A percentile compares a stretch with the other conserved stretches of the same genome.
phyloP scores from a whole-genome alignment of 768 basidiomycete genomes.

The Pulveroboletus sp. region DNA sequence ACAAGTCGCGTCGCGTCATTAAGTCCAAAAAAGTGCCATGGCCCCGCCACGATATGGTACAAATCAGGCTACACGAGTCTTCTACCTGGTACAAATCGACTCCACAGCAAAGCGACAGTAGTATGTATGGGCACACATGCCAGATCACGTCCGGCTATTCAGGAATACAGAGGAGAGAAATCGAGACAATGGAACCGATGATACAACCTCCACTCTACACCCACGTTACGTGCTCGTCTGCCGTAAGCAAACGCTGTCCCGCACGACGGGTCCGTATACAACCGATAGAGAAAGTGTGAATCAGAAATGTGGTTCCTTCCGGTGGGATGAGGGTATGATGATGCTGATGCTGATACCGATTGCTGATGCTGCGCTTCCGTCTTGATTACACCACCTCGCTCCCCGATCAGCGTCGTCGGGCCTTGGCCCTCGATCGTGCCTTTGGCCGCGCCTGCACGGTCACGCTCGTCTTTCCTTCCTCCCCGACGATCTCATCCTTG shows the following conservation, averaged over 20 bases:
- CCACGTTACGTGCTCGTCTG: slow-evolving; percentile 6
- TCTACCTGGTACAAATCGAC: slow-evolving; percentile 20
- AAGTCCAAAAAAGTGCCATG: background rate
- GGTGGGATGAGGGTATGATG: slow-evolving; percentile 22
- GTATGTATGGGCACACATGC: slow-evolving; percentile 7
- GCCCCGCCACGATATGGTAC: slow-evolving; percentile 19
- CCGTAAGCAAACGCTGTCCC: slow-evolving; percentile 3
- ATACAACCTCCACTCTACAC: slow-evolving; percentile 20
- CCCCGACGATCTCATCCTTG: slow-evolving; percentile 8
- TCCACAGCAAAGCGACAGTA: slow-evolving; percentile 21
- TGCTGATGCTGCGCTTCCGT: slow-evolving; percentile 16
- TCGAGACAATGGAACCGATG: slow-evolving; percentile 2
- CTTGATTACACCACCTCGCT: slow-evolving; percentile 5
- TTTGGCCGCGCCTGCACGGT: slow-evolving; percentile 29
- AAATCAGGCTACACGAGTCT: slow-evolving; percentile 15
- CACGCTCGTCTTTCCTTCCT: slow-evolving; percentile 16
- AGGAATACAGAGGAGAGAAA: slow-evolving; percentile 17
- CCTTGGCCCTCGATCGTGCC: slow-evolving; percentile 28
- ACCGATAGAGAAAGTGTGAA: slow-evolving; percentile 21
- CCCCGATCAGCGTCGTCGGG: slow-evolving; percentile 28
- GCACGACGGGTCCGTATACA: slow-evolving; percentile 16
- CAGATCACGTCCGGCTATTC: slow-evolving; percentile 2
- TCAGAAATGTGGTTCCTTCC: slow-evolving; percentile 13
- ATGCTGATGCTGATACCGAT: slow-evolving; percentile 15
- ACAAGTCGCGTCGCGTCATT: slow-evolving; percentile 23